Base-by-base conservation (phyloP, 1,139 yeast genomes). In the Debaryomyces singareniensis region DNA sequence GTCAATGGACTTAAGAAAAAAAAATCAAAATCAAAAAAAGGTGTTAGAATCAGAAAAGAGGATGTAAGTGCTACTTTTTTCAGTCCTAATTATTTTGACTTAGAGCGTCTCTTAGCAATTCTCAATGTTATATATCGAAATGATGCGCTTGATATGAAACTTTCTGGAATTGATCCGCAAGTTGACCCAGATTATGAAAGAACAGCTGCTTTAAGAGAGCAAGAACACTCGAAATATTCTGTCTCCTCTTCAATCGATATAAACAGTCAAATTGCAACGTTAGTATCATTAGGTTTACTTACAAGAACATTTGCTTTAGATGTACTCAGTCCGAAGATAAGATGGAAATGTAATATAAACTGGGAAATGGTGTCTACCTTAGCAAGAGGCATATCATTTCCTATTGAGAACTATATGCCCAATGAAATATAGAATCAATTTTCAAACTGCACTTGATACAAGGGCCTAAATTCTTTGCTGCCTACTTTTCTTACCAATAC, bases 101-200 rank as follows among this genome's bases (percentile, higher is more conserved):
- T 79, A 32, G 91, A 81, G 45, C 60, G 91, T 33, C 54, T 79
- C 55, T 53, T 78, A 39, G 86, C 89, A 2, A 79, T 81, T 20
- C 51, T 78, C 22, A 72, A 77, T 18, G 75, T 82, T 1, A 68
- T 81, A 9, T 71, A 71, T 40, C 41, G 71, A 35, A 61, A 57
- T 26, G 62, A 61, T 35, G 51, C 71, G 1, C 43, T 49, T 11
- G 45, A 58, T 2, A 47, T 60, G 27, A 49, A 53, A 20, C 42
- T 49, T 15, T 49, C 56, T 5, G 51, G 53, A 26, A 51, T 47
- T 20, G 45, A 51, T 3, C 40, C 49, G 20, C 39, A 49, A 20
- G 47, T 48, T 20, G 35, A 61, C n/a, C 51, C 50, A 25, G 55
- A 58, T 20, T 41, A 51, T 4, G 29, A 52, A 3, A 64, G 57